Percentiles rank a stretch among this genome's conserved stretches.
These are phyloP conservation scores for Pinus taeda DNA, from an alignment of 75 land plant species.

Conservation along the genomic window DNA sequence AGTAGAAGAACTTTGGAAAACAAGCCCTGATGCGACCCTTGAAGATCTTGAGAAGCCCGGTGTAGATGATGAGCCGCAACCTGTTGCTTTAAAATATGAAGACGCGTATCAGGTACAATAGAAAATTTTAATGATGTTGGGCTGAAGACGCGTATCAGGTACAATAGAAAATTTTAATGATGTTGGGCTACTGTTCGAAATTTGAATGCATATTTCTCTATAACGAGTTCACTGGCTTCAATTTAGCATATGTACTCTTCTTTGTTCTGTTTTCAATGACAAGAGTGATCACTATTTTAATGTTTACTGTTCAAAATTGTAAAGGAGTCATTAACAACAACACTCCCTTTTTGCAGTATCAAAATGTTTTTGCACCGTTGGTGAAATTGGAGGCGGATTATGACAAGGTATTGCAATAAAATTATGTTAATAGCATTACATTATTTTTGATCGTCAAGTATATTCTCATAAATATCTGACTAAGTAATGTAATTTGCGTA, in stretches of 20 bases:
- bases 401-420: constrained; percentile 68
- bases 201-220: neutral
- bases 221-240: neutral
- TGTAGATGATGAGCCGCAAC: constrained; percentile 98
- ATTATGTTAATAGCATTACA: neutral
- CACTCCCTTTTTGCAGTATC: constrained; percentile 57
- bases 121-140: neutral
- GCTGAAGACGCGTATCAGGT: constrained; percentile 99
- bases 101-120: constrained; percentile 95
- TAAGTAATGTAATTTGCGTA: neutral
- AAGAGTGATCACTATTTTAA: neutral
- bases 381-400: constrained; percentile 98
- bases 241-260: neutral
- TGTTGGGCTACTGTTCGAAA: neutral
- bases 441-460: neutral
- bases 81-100: constrained; percentile 93
- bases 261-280: neutral
- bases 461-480: too few species aligned
- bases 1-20: constrained; percentile 98
- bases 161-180: neutral
- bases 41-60: constrained; percentile 99
- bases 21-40: constrained; percentile 94
- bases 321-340: neutral
- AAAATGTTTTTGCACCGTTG: constrained; percentile 99
- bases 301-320: too few species aligned